Conservation (phyloP, 2,329 filamentous ascomycete genomes). For the Endoconidiophora laricicola region DNA sequence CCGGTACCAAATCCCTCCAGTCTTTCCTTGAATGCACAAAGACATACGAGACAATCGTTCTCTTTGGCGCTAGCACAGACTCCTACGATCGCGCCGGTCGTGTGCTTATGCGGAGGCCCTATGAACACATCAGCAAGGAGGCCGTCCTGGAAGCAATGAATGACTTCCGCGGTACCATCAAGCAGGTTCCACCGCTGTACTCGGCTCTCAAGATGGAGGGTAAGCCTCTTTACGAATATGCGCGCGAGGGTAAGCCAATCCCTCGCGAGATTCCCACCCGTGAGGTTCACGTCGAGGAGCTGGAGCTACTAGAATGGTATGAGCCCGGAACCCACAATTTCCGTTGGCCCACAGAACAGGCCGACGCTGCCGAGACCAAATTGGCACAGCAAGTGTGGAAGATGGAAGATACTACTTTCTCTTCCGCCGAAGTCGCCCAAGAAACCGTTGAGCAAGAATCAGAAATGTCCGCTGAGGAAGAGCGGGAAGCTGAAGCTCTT, state of each 20-base stretch:
- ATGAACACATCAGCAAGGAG: constrained; percentile 66
- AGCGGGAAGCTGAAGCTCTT: constrained; percentile 36
- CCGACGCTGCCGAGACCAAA: constrained; percentile 55
- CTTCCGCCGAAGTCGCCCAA: constrained; percentile 18
- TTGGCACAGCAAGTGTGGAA: constrained; percentile 58
- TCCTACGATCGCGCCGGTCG: constrained; percentile 81
- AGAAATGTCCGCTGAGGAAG: constrained; percentile 34
- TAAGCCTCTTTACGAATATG: constrained; percentile 92
- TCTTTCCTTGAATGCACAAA: constrained; percentile 81
- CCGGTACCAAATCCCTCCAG: constrained; percentile 67
- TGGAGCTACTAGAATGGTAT: constrained; percentile 73
- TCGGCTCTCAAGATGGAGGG: constrained; percentile 86
- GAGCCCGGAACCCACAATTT: constrained; percentile 67
- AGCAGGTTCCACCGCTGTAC: constrained; percentile 84
- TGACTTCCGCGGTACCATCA: constrained; percentile 63
- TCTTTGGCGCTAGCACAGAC: constrained; percentile 87
- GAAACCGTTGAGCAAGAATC: constrained; percentile 22
- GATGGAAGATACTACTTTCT: constrained; percentile 31
- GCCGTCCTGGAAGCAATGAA: constrained; percentile 61
- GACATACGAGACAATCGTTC: constrained; percentile 72
- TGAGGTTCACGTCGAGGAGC: constrained; percentile 57
- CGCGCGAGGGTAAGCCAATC: constrained; percentile 71
- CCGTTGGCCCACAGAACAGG: constrained; percentile 66
- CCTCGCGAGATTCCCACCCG: constrained; percentile 71
- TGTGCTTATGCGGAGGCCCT: constrained; percentile 56